These are phyloP conservation scores for Ophiosphaerella korrae DNA, from an alignment of 2,329 filamentous ascomycete genomes.

Conservation along the genomic window DNA sequence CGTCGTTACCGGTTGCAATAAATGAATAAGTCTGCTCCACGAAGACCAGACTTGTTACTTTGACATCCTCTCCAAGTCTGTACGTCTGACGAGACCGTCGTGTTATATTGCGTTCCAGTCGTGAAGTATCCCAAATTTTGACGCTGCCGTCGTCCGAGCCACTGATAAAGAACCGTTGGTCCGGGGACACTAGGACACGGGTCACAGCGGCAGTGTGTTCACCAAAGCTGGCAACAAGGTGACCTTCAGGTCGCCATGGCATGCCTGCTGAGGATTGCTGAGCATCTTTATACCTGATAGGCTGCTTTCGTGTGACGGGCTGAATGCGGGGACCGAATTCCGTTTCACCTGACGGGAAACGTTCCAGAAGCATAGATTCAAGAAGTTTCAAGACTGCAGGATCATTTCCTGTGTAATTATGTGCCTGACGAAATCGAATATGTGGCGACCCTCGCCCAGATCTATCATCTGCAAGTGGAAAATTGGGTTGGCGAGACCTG, in stretches of 20 bases:
- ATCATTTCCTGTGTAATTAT: conserved; percentile 84
- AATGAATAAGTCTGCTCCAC: conserved; percentile 95
- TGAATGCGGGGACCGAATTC: conserved; percentile 81
- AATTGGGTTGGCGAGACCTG: conserved; percentile 33
- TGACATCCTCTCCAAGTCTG: conserved; percentile 71
- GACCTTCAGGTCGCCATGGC: conserved; percentile 83
- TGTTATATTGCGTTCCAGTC: conserved; percentile 88
- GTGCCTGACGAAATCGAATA: conserved; percentile 65
- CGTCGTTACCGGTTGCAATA: conserved; percentile 86
- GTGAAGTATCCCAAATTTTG: conserved; percentile 89
- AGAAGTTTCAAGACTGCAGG: conserved; percentile 68
- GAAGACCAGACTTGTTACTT: conserved; percentile 83
- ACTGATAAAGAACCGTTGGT: conserved; percentile 94
- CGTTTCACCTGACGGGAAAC: conserved; percentile 63
- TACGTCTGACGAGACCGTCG: conserved; percentile 87
- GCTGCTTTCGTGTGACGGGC: conserved; percentile 61
- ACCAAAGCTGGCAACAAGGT: conserved; percentile 82
- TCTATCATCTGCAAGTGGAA: conserved; percentile 38
- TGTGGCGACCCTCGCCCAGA: conserved; percentile 40
- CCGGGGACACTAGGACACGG: conserved; percentile 79
- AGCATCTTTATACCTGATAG: conserved; percentile 60
- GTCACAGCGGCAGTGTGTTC: conserved; percentile 86
- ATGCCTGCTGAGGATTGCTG: conserved; percentile 57
- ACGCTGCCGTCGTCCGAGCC: conserved; percentile 89
- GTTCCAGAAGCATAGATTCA: conserved; percentile 79